A percentile compares a stretch with the other conserved stretches of the same genome.
Evolutionary conservation across 2,329 filamentous ascomycete genomes (phyloP).

Genomic region (Verruconis gallopava): DNA sequence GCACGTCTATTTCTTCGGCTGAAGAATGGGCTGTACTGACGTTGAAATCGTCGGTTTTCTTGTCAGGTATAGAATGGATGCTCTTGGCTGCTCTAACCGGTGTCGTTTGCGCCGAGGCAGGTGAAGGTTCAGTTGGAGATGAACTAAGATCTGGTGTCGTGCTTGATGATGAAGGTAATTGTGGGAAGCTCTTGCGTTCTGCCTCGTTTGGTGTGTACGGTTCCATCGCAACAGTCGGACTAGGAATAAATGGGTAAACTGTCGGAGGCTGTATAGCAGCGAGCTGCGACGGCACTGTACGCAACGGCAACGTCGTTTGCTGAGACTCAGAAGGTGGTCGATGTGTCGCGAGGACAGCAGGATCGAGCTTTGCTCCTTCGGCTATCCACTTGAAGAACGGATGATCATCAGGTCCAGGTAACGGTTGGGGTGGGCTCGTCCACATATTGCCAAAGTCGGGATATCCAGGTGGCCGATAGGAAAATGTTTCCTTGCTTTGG

Average conservation of each 20-base stretch:
- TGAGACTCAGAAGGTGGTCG: neutral
- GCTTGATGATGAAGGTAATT: neutral
- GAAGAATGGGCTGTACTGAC: neutral
- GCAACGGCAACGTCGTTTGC: neutral
- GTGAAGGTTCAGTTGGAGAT: neutral
- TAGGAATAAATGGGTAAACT: conserved; percentile 5
- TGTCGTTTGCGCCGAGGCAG: neutral
- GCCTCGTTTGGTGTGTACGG: conserved; percentile 4
- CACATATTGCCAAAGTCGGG: neutral
- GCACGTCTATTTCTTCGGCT: neutral
- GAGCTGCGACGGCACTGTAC: neutral
- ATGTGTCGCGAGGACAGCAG: neutral
- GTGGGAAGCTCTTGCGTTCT: neutral
- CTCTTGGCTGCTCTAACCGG: neutral
- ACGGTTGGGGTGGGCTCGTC: conserved; percentile 2
- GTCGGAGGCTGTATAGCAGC: neutral
- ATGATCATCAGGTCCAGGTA: conserved; percentile 7
- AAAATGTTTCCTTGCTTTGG: too few relatives aligned
- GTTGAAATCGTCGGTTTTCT: too few relatives aligned
- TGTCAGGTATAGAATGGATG: too few relatives aligned
- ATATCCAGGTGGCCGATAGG: conserved; percentile 1
- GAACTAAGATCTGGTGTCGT: neutral
- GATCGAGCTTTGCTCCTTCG: neutral
- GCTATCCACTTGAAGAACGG: conserved; percentile 6
- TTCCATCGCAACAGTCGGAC: conserved; percentile 4